These are phyloP conservation scores for Moesziomyces antarcticus DNA, from an alignment of 1,284 basidiomycete genomes.

Conservation along the genomic window DNA sequence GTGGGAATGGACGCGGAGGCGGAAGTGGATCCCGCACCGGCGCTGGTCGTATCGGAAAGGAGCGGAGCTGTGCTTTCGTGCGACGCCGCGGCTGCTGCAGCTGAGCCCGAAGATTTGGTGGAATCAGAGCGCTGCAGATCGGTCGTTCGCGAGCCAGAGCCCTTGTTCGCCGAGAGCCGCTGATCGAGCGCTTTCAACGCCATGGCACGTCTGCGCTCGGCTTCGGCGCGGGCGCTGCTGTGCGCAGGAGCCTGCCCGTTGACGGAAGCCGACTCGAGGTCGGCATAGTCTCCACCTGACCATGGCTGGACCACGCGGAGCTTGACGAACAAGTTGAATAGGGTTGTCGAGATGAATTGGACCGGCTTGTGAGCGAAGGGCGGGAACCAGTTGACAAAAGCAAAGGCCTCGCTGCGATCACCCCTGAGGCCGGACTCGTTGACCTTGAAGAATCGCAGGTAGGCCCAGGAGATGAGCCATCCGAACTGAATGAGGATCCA, in stretches of 20 bases:
- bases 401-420: slow-evolving; percentile 94
- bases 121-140: slow-evolving; percentile 29
- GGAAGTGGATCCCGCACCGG: slow-evolving; percentile 10
- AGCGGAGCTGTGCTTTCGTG: slow-evolving; percentile 8
- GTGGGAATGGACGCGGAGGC: slow-evolving; percentile 28
- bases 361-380: slow-evolving; percentile 77
- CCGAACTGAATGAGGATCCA: slow-evolving; percentile 95
- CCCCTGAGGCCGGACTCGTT: slow-evolving; percentile 76
- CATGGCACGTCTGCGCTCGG: slow-evolving; percentile 76
- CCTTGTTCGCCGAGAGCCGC: slow-evolving; percentile 74
- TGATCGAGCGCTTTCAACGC: slow-evolving; percentile 96
- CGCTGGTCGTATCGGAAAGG: not conserved
- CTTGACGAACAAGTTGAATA: slow-evolving; percentile 74
- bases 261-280: slow-evolving; percentile 75
- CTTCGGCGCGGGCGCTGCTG: slow-evolving; percentile 54
- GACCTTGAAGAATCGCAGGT: slow-evolving; percentile 94
- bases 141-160: slow-evolving; percentile 19
- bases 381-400: slow-evolving; percentile 96
- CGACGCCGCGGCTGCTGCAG: slow-evolving; percentile 1
- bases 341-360: slow-evolving; percentile 76
- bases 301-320: slow-evolving; percentile 81
- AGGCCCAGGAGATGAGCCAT: slow-evolving; percentile 94
- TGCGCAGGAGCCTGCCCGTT: slow-evolving; percentile 58
- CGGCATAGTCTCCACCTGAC: slow-evolving; percentile 41
- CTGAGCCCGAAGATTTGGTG: slow-evolving; percentile 22